Evolutionary conservation across 345 rosid genomes (phyloP).

Genomic region (Corchorus capsularis): DNA sequence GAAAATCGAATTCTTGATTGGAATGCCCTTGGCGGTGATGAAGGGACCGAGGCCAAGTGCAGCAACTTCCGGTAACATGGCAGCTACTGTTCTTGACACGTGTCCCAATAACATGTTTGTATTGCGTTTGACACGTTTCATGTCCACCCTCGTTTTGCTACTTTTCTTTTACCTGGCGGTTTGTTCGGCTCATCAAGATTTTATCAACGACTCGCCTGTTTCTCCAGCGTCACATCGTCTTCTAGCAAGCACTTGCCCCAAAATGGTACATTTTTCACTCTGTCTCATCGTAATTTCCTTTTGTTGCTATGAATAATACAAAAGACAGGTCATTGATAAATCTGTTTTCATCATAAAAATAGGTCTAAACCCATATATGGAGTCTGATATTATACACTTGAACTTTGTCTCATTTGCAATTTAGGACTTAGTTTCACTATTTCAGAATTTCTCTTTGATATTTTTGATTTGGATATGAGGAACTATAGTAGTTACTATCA

Average conservation of each 20-base stretch:
- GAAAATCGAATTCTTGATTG: background rate
- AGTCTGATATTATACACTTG: too few species aligned
- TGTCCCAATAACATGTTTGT: background rate
- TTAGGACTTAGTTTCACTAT: background rate
- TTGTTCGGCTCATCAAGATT: background rate
- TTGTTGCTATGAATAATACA: too few species aligned
- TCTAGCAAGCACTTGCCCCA: constrained; percentile 10
- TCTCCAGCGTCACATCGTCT: background rate
- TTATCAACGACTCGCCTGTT: background rate
- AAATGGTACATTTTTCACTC: too few species aligned
- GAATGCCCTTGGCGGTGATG: constrained; percentile 6
- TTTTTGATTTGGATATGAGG: background rate
- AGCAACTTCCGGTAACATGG: background rate
- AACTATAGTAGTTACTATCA: background rate
- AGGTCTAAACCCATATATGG: too few species aligned
- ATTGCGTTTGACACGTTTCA: constrained; percentile 4
- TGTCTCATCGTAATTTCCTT: background rate
- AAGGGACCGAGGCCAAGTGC: background rate
- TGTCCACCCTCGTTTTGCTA: constrained; percentile 1
- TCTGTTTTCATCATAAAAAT: too few species aligned
- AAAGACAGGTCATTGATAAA: background rate
- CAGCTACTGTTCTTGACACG: background rate
- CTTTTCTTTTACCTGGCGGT: constrained; percentile 8
- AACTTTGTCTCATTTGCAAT: too few species aligned
- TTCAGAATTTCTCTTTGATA: background rate